Conservation (phyloP, 2,329 filamentous ascomycete genomes). For the Pyricularia sp. region DNA sequence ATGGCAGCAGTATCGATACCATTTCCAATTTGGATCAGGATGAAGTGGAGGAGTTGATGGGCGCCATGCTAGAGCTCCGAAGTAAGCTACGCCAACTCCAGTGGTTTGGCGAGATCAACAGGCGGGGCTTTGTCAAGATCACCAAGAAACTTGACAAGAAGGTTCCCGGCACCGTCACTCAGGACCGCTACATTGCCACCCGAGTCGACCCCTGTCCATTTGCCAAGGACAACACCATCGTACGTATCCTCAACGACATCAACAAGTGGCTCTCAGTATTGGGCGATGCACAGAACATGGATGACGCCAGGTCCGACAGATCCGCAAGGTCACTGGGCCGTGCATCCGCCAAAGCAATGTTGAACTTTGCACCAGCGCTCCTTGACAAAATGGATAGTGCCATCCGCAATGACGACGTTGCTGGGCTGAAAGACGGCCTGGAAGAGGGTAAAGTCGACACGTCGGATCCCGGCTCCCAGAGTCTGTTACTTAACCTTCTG, state of each 20-base stretch:
- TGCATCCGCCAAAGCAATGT: conserved; percentile 63
- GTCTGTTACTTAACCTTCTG: conserved; percentile 68
- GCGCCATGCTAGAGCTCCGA: conserved; percentile 79
- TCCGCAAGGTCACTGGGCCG: conserved; percentile 70
- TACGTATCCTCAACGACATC: conserved; percentile 48
- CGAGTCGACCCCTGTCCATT: conserved; percentile 88
- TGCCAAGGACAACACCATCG: conserved; percentile 56
- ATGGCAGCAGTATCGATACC: conserved; percentile 63
- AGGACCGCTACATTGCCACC: conserved; percentile 78
- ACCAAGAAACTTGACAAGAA: conserved; percentile 99
- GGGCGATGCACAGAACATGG: conserved; percentile 64
- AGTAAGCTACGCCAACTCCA: conserved; percentile 83
- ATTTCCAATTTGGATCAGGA: conserved; percentile 71
- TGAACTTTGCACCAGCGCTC: conserved; percentile 59
- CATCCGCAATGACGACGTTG: conserved; percentile 58
- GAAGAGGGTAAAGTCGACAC: conserved; percentile 45
- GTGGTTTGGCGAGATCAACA: conserved; percentile 97
- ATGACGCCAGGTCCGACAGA: conserved; percentile 65
- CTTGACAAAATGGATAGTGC: conserved; percentile 66
- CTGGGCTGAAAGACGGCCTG: conserved; percentile 45
- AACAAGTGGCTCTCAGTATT: conserved; percentile 88
- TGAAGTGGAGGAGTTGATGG: conserved; percentile 85
- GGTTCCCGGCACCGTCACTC: conserved; percentile 63
- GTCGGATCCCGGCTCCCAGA: conserved; percentile 47
- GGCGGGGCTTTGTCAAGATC: conserved; percentile 92